Evolutionary conservation across 768 basidiomycete genomes (phyloP).

Genomic region (Crucibulum laeve): DNA sequence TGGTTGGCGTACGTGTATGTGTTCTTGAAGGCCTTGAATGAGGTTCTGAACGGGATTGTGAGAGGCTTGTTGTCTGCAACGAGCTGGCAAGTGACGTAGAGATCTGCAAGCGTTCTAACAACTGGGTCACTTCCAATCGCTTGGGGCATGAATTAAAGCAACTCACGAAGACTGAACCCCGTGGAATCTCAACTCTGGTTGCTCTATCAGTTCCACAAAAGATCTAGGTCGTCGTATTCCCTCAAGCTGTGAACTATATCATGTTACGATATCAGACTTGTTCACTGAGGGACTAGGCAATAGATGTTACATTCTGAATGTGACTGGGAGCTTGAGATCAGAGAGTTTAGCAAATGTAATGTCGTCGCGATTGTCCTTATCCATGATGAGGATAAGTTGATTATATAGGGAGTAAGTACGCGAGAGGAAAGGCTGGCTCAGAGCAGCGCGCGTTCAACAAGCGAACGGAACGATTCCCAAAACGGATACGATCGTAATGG

Average conservation of each 20-base stretch:
- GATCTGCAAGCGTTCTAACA: slow-evolving; percentile 79
- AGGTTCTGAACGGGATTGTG: slow-evolving; percentile 87
- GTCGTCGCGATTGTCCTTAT: slow-evolving; percentile 70
- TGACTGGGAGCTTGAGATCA: slow-evolving; percentile 83
- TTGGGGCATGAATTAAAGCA: slow-evolving; percentile 6
- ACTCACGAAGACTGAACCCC: slow-evolving; percentile 78
- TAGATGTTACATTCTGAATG: slow-evolving; percentile 69
- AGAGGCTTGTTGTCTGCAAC: slow-evolving; percentile 91
- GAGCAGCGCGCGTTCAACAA: no score
- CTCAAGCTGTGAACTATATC: slow-evolving; percentile 74
- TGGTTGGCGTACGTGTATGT: slow-evolving; percentile 59
- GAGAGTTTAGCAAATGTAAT: slow-evolving; percentile 91
- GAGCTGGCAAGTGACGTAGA: slow-evolving; percentile 91
- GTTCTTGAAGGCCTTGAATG: slow-evolving; percentile 89
- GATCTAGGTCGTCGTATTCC: slow-evolving; percentile 69
- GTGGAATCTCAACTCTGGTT: slow-evolving; percentile 78
- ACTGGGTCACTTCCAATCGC: slow-evolving; percentile 22
- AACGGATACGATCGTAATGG: no score
- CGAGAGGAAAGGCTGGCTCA: no score
- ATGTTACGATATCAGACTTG: no score
- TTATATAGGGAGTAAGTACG: background rate
- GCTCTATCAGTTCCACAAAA: slow-evolving; percentile 77
- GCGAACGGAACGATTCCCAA: no score
- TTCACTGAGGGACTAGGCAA: no score
- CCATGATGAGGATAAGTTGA: slow-evolving; percentile 25